Conservation (phyloP, 257 asterid species). For the Nicotiana tomentosiformis region DNA sequence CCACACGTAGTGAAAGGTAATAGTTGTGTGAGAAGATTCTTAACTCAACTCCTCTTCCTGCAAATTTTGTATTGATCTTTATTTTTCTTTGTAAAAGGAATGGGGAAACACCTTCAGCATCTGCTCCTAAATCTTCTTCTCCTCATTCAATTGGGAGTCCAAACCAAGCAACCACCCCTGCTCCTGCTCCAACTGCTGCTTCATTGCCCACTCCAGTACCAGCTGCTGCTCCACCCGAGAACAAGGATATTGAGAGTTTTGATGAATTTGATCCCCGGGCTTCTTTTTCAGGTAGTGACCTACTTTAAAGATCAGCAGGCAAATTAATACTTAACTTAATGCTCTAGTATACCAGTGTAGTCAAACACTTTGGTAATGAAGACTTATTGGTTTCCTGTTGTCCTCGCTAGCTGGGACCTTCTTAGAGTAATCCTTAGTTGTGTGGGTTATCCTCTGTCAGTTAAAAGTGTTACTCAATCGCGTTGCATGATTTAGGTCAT, state of each 20-base stretch:
- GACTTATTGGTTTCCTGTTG: background rate
- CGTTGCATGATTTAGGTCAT: background rate
- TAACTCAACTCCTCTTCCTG: constrained; percentile 10
- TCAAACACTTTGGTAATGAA: background rate
- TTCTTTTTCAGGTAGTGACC: constrained; percentile 59
- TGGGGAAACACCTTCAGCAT: constrained; percentile 52
- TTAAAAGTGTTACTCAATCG: background rate
- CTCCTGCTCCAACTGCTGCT: constrained; percentile 36
- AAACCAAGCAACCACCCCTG: constrained; percentile 35
- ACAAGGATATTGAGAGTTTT: constrained; percentile 51
- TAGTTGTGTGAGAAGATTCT: constrained; percentile 6
- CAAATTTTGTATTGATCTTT: constrained; percentile 19
- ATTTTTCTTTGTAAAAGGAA: constrained; percentile 41
- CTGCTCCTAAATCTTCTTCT: constrained; percentile 59
- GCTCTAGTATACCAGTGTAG: background rate
- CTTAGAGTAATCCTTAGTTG: background rate
- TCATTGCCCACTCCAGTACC: constrained; percentile 48
- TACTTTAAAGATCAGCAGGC: background rate
- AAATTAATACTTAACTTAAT: background rate
- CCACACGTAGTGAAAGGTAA: constrained; percentile 69
- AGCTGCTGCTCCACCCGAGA: constrained; percentile 34
- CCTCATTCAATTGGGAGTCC: constrained; percentile 51
- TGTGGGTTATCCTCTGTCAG: background rate
- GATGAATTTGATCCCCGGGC: constrained; percentile 98
- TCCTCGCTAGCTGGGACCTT: background rate